These are phyloP conservation scores for Dothidotthia symphoricarpi DNA, from an alignment of 2,329 filamentous ascomycete species.

Conservation along the genomic window DNA sequence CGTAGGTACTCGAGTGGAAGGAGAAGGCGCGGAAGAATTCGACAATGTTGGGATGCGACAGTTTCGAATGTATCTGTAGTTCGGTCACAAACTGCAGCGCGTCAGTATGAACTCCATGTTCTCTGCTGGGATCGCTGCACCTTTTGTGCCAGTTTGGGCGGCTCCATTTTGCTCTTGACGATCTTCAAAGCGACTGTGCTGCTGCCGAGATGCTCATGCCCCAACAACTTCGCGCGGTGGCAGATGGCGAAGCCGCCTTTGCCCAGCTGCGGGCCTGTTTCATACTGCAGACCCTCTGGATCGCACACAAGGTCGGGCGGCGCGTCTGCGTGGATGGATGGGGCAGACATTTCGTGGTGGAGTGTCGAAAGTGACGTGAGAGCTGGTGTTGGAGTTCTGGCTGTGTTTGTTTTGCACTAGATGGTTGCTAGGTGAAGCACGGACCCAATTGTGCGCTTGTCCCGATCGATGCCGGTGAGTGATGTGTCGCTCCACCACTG, in stretches of 20 bases:
- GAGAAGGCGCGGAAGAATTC: constrained; percentile 93
- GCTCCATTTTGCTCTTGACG: constrained; percentile 76
- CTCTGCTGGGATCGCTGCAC: constrained; percentile 47
- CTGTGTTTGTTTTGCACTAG: constrained; percentile 16
- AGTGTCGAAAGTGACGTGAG: constrained; percentile 21
- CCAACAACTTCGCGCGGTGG: constrained; percentile 67
- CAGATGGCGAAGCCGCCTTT: constrained; percentile 83
- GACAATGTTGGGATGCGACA: constrained; percentile 93
- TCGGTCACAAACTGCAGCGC: constrained; percentile 66
- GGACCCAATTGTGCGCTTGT: not conserved
- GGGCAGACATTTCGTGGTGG: constrained; percentile 40
- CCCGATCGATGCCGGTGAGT: not conserved
- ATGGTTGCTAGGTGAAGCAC: constrained; percentile 4
- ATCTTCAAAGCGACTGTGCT: constrained; percentile 76
- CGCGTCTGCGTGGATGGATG: constrained; percentile 52
- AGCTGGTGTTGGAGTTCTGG: constrained; percentile 24
- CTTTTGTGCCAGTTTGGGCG: constrained; percentile 80
- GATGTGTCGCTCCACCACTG: too few species aligned
- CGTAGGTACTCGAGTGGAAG: constrained; percentile 83
- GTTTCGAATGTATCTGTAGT: constrained; percentile 96
- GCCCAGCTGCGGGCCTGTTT: constrained; percentile 70
- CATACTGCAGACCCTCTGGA: constrained; percentile 69
- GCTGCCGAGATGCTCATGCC: constrained; percentile 55
- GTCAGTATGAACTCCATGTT: constrained; percentile 20
- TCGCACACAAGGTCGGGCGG: constrained; percentile 62